Percentiles rank a stretch among this genome's conserved stretches.
Conservation (phyloP, 2,329 filamentous ascomycete genomes). For the Aspergillus tubingensis region DNA sequence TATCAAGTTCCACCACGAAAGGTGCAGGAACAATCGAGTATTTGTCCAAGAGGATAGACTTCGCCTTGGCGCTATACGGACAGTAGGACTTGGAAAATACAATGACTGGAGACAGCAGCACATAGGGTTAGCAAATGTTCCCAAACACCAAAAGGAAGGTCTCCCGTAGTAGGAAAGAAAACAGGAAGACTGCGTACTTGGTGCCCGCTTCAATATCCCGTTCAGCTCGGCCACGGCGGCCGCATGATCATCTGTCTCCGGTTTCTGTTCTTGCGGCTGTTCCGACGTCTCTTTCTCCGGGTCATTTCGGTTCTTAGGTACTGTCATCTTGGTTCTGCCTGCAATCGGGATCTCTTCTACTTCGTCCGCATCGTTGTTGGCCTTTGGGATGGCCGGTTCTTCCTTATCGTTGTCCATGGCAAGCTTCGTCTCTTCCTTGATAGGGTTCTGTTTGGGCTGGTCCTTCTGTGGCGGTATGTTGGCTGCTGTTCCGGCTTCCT, state of each 20-base stretch:
- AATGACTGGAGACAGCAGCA: conserved; percentile 62
- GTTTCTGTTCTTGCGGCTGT: conserved; percentile 49
- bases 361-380: conserved; percentile 29
- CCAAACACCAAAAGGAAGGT: background rate
- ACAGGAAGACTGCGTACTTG: conserved; percentile 60
- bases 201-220: conserved; percentile 77
- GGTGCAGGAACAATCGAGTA: conserved; percentile 82
- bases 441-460: conserved; percentile 67
- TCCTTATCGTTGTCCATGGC: conserved; percentile 1
- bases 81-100: conserved; percentile 97
- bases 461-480: conserved; percentile 66
- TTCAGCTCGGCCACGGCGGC: conserved; percentile 70
- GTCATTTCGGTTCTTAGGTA: conserved; percentile 39
- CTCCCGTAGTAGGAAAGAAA: too few species aligned
- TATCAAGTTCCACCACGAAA: conserved; percentile 86
- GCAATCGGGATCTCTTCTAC: conserved; percentile 54
- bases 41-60: conserved; percentile 77
- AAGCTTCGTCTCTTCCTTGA: conserved; percentile 56
- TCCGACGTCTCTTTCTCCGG: conserved; percentile 51
- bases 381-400: conserved; percentile 3
- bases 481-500: conserved; percentile 55
- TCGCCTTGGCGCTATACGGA: conserved; percentile 80
- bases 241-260: conserved; percentile 49
- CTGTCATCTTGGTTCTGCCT: conserved; percentile 55
- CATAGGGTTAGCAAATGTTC: conserved; percentile 6